Conservation (phyloP, 495 filamentous ascomycete species). For the Cercophora samala region DNA sequence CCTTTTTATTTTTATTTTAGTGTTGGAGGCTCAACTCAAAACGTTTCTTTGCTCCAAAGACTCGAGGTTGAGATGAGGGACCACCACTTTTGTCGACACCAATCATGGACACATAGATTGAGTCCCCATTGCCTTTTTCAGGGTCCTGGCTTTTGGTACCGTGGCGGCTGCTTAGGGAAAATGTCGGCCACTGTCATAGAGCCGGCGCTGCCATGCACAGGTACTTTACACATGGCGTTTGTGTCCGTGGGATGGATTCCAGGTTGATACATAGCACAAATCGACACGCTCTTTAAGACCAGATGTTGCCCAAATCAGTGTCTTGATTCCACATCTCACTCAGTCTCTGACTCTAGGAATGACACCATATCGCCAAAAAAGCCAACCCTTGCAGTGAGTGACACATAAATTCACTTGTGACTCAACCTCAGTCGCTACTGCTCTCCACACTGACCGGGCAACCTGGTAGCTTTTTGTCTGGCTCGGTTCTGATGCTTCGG, state of each 20-base stretch:
- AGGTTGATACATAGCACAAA: background rate
- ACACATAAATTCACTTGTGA: background rate
- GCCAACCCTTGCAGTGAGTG: background rate
- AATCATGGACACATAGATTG: constrained; percentile 5
- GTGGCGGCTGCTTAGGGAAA: background rate
- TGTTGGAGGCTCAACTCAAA: background rate
- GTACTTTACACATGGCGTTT: background rate
- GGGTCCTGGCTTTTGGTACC: background rate
- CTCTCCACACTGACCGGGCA: background rate
- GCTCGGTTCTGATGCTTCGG: background rate
- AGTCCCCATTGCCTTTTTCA: background rate
- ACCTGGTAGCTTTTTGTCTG: background rate
- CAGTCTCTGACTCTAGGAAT: background rate
- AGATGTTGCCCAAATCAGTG: background rate
- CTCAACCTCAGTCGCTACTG: background rate
- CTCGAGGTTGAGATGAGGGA: background rate
- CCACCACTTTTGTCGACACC: background rate
- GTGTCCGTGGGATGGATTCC: constrained; percentile 2
- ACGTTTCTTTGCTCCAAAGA: background rate
- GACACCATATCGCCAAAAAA: background rate
- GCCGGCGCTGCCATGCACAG: background rate
- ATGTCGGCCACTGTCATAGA: background rate
- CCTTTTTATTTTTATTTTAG: background rate
- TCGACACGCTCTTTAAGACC: background rate
- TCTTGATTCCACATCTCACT: background rate